Percentiles rank a stretch among this genome's conserved stretches.
Evolutionary conservation across 2,329 filamentous ascomycete species (phyloP).

Genomic region (Pestalotiopsis sp.): DNA sequence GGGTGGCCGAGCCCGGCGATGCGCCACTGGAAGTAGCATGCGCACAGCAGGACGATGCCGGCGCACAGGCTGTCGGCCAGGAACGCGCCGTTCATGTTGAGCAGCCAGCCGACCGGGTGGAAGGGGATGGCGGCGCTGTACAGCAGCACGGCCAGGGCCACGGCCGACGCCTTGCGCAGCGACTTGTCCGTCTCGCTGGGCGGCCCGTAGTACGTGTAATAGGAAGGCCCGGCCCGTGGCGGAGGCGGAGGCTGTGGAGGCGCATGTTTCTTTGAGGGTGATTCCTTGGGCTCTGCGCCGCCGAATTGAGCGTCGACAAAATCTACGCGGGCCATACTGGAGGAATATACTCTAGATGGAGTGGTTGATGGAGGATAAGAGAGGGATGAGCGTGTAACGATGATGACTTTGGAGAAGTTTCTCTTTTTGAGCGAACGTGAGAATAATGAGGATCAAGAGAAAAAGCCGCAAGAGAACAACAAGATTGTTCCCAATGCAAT

Average conservation of each 20-base stretch:
- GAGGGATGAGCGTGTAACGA: not conserved
- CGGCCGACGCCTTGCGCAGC: slow-evolving; percentile 16
- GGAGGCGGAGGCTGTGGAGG: not conserved
- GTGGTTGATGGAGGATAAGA: not conserved
- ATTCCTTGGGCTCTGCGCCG: not conserved
- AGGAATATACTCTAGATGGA: not conserved
- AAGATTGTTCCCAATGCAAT: not conserved
- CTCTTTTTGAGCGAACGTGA: no score
- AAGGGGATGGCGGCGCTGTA: slow-evolving; percentile 23
- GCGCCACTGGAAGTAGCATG: slow-evolving; percentile 30
- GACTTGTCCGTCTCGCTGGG: slow-evolving; percentile 7
- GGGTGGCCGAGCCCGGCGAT: slow-evolving; percentile 17
- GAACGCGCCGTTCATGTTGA: slow-evolving; percentile 35
- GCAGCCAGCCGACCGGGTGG: slow-evolving; percentile 18
- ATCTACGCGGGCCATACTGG: not conserved
- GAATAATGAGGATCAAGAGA: not conserved
- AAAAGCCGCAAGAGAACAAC: not conserved
- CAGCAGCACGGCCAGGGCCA: slow-evolving; percentile 20
- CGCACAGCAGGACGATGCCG: slow-evolving; percentile 35
- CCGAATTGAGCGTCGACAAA: not conserved
- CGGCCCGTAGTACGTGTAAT: slow-evolving; percentile 4
- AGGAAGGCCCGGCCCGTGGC: not conserved
- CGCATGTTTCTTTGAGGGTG: not conserved
- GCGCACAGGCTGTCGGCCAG: slow-evolving; percentile 46
- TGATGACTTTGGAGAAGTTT: no score